These are phyloP conservation scores for Aspergillus sp. DNA, from an alignment of 2,329 filamentous ascomycete genomes.

Conservation along the genomic window DNA sequence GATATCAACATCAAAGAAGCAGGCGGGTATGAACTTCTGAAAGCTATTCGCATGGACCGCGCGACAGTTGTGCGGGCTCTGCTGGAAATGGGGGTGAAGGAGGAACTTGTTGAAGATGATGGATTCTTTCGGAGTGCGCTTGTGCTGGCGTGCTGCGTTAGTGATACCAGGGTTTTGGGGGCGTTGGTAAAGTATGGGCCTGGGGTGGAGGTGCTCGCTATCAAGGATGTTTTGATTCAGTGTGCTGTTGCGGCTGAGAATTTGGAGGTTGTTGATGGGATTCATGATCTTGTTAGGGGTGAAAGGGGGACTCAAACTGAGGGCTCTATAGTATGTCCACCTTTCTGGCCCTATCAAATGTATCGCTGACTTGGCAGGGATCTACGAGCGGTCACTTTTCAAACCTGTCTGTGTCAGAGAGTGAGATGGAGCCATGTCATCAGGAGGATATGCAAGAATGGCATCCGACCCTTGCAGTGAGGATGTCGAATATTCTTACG, in stretches of 20 bases:
- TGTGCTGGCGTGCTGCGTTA: slow-evolving; percentile 5
- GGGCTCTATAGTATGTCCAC: background rate
- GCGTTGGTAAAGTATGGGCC: slow-evolving; percentile 23
- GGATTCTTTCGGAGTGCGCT: slow-evolving; percentile 4
- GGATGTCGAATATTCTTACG: background rate
- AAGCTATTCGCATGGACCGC: slow-evolving; percentile 4
- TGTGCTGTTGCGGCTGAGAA: slow-evolving; percentile 14
- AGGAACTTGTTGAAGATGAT: slow-evolving; percentile 2
- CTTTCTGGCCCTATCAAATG: too few species aligned
- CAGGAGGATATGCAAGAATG: background rate
- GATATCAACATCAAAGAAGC: slow-evolving; percentile 1
- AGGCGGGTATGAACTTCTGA: slow-evolving; percentile 6
- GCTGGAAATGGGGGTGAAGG: slow-evolving; percentile 10
- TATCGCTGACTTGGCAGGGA: background rate
- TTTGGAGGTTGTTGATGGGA: slow-evolving; percentile 27
- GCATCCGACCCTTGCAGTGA: background rate
- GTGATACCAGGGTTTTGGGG: slow-evolving; percentile 2
- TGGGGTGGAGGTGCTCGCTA: slow-evolving; percentile 15
- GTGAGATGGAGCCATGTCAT: background rate
- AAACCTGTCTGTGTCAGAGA: background rate
- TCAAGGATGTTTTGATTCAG: slow-evolving; percentile 17
- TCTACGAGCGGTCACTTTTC: background rate
- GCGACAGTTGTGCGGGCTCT: slow-evolving; percentile 6
- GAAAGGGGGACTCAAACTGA: background rate
- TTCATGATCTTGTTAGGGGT: slow-evolving; percentile 19